Conservation (phyloP, 2,329 filamentous ascomycete species). For the Fusarium sp. region DNA sequence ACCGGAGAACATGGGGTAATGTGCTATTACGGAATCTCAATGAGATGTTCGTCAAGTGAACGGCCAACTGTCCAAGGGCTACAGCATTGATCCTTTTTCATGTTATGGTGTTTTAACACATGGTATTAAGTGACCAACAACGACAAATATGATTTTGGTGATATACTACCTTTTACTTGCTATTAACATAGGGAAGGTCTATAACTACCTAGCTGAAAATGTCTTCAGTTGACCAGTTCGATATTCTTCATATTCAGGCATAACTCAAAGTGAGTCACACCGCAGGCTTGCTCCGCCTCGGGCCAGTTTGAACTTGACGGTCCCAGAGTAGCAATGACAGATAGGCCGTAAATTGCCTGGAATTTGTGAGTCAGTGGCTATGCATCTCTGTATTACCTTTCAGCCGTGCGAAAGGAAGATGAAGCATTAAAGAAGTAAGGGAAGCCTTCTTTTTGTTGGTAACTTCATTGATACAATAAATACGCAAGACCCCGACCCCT, state of each 20-base stretch:
- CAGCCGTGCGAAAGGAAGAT: background rate
- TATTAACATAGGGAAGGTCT: background rate
- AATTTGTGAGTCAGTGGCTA: background rate
- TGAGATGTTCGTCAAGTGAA: background rate
- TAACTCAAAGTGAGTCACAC: background rate
- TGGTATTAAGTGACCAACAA: background rate
- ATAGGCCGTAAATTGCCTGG: background rate
- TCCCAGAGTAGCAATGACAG: background rate
- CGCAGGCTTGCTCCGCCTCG: background rate
- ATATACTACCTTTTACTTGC: background rate
- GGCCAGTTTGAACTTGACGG: background rate
- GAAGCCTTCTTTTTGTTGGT: background rate
- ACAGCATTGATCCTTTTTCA: background rate
- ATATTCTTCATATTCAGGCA: background rate
- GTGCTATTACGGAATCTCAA: background rate
- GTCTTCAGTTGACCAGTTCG: background rate
- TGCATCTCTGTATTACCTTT: background rate
- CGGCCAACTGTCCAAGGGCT: background rate
- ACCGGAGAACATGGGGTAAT: constrained; percentile 42
- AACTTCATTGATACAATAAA: background rate
- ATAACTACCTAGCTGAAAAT: background rate
- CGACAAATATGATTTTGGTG: background rate
- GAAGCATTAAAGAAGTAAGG: background rate
- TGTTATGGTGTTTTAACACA: background rate
- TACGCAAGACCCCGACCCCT: background rate